Base-by-base conservation (phyloP, 257 asterid genomes). In the Fraxinus anomala region DNA sequence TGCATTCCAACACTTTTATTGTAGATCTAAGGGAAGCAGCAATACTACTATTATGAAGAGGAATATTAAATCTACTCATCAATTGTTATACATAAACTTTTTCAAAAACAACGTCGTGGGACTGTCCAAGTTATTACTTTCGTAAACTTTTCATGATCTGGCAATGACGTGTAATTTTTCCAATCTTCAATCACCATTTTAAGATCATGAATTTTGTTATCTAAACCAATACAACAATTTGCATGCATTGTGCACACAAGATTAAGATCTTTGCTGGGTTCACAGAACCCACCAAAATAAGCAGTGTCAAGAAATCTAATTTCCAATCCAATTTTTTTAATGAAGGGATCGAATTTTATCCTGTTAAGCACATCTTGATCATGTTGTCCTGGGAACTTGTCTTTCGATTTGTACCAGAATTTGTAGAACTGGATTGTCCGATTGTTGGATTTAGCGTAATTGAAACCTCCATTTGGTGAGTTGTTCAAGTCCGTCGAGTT, bases 351-450 rank as follows among this genome's bases (percentile, higher is more conserved):
- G 39, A 47, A 19, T 74, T 90, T 90, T 6, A 91, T 83, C 73
- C 23, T 3, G 81, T 90, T 90, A 10, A 91, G 82, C 40, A 89
- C 97, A 36, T 90, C 95, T 59, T 90, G 95, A 42, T 91, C 93
- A 10, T 87, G 88, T 40, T 80, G 85, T 0, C 92, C 89, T 0
- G 94, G 92, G 77, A 83, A 85, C 36, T 66, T 68, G 1, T 79
- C 79, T 28, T 61, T 78, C 0, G 87, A 82, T 0, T 24, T 14
- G 80, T 87, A 83, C 96, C 96, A 89, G 13, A 68, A 89, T 16
- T 85, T 82, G 85, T 87, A 91, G 61, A 91, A 89, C 67, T 87
- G 76, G 71, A 87, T 68, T 0, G 92, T 87, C 21, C 83, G 82
- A 2, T 68, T 76, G 83, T 84, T 88, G 0, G 97, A 80, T 56